Percentiles rank a stretch among this genome's conserved stretches.
Conservation (phyloP, 805 yeast genomes). For the Metschnikowia bowlesiae region DNA sequence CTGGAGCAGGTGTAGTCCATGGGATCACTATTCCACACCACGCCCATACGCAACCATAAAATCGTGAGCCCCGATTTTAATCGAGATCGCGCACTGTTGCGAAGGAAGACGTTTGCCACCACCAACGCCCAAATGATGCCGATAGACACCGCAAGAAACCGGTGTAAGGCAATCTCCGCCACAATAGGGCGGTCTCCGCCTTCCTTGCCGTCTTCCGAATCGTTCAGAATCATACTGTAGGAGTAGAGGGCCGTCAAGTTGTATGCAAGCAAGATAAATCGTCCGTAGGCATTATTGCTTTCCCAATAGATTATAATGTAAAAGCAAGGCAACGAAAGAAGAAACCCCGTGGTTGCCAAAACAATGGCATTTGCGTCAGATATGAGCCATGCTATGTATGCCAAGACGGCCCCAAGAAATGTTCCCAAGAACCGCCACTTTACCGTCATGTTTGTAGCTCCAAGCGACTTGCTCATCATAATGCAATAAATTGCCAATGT, state of each 20-base stretch:
- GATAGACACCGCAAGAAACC: conserved; percentile 64
- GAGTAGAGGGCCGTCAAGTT: conserved; percentile 76
- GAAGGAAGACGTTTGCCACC: conserved; percentile 62
- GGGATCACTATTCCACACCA: conserved; percentile 76
- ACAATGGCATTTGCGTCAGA: conserved; percentile 52
- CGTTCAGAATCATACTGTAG: conserved; percentile 59
- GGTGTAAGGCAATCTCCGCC: conserved; percentile 70
- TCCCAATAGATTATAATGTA: conserved; percentile 67
- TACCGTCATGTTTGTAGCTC: conserved; percentile 78
- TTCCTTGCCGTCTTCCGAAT: conserved; percentile 56
- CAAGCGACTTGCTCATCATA: conserved; percentile 79
- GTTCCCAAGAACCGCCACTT: conserved; percentile 76
- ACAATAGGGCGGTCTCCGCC: conserved; percentile 69
- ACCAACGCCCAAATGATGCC: conserved; percentile 77
- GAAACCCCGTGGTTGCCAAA: conserved; percentile 47
- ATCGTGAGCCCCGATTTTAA: conserved; percentile 61
- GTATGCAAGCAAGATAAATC: conserved; percentile 69
- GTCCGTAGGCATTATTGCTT: conserved; percentile 56
- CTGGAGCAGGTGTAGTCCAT: conserved; percentile 37
- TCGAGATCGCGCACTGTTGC: conserved; percentile 70
- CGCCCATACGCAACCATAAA: conserved; percentile 76
- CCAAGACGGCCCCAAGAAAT: conserved; percentile 61
- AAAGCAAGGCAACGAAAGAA: conserved; percentile 45
- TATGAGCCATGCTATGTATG: conserved; percentile 55
- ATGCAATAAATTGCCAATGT: conserved; percentile 75